Percentiles rank a stretch among this genome's conserved stretches.
Evolutionary conservation across 768 basidiomycete species (phyloP).

Genomic region (Flagelloscypha sp.): DNA sequence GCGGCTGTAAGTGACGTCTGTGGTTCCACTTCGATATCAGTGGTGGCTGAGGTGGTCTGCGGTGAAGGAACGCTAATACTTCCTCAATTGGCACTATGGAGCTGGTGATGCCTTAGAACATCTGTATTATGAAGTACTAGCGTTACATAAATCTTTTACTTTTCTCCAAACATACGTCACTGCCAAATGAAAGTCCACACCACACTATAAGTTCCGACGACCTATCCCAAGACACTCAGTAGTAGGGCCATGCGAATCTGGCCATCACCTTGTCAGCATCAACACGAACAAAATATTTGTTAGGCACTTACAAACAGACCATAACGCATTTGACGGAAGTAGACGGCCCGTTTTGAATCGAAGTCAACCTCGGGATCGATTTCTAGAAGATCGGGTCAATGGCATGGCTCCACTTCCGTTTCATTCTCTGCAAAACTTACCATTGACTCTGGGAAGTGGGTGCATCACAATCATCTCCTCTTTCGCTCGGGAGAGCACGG

Average conservation of each 20-base stretch:
- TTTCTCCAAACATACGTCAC: no score
- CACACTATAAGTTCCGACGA: no score
- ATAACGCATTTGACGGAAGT: conserved; percentile 98
- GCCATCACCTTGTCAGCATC: neutral
- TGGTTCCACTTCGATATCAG: no score
- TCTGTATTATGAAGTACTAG: no score
- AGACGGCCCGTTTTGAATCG: conserved; percentile 86
- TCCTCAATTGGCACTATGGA: no score
- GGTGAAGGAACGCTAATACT: no score
- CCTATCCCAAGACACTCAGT: conserved; percentile 49
- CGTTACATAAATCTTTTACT: no score
- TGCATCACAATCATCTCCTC: conserved; percentile 99
- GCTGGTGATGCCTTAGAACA: no score
- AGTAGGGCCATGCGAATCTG: conserved; percentile 80
- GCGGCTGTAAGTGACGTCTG: no score
- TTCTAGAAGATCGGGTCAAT: conserved; percentile 45
- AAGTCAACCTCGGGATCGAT: conserved; percentile 99
- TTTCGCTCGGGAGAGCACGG: conserved; percentile 87
- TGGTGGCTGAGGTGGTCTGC: no score
- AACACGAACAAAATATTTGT: neutral
- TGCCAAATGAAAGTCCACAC: no score
- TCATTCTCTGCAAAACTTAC: conserved; percentile 35
- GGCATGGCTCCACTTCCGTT: neutral
- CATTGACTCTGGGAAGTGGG: conserved; percentile 90
- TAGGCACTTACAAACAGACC: conserved; percentile 85